Percentiles rank a stretch among this genome's conserved stretches.
Conservation (phyloP, 73 alveolate species). For the Paramecium sexaurelia region DNA sequence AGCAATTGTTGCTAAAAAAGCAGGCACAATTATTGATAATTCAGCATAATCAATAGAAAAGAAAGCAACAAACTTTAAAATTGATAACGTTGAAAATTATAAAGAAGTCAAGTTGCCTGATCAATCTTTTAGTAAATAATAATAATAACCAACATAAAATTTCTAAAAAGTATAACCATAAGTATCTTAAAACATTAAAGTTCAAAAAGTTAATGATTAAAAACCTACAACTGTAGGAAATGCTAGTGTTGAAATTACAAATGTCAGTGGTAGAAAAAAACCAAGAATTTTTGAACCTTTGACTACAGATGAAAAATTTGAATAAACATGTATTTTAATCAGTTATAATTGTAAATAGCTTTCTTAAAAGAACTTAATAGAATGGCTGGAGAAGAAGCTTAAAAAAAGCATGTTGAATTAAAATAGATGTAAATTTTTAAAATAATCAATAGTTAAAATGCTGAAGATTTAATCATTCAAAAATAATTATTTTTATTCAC, state of each 20-base stretch:
- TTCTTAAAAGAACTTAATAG: slow-evolving; percentile 11
- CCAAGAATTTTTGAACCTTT: slow-evolving; percentile 12
- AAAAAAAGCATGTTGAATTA: neutral
- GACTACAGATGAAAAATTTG: neutral
- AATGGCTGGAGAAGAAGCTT: slow-evolving; percentile 32
- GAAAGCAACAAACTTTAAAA: neutral
- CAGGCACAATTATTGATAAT: neutral
- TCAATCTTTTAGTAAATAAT: neutral
- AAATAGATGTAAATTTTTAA: neutral
- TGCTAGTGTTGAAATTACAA: neutral
- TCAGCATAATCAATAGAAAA: neutral
- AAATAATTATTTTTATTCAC: neutral
- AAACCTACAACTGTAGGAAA: neutral
- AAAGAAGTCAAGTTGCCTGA: slow-evolving; percentile 12
- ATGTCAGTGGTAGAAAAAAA: neutral
- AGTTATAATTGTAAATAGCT: neutral
- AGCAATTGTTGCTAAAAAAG: neutral
- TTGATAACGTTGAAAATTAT: neutral
- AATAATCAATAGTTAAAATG: neutral
- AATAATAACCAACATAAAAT: neutral
- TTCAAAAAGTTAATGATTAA: neutral
- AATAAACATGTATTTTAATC: neutral
- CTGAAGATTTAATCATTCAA: neutral
- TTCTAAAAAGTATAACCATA: neutral
- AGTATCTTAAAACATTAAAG: neutral